Conservation (phyloP, 2,329 filamentous ascomycete genomes). For the Diaporthe ampelina region DNA sequence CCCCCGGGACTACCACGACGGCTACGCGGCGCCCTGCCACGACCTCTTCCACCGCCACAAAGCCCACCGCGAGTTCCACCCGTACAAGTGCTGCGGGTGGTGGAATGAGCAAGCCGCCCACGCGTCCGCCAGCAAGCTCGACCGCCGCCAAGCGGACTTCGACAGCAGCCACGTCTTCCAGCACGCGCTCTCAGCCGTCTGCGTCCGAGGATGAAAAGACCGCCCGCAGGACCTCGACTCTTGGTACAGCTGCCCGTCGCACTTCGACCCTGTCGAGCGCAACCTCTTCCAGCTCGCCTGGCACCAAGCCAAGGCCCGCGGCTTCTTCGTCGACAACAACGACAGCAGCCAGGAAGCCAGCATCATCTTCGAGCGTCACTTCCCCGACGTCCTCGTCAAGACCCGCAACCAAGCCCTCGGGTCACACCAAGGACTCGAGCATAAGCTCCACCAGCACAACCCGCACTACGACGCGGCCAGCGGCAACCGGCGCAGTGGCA, state of each 20-base stretch:
- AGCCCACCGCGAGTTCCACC: slow-evolving; percentile 49
- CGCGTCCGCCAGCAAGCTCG: slow-evolving; percentile 48
- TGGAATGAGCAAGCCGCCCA: slow-evolving; percentile 50
- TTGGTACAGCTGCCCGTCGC: slow-evolving; percentile 48
- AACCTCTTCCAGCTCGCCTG: slow-evolving; percentile 45
- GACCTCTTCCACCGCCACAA: slow-evolving; percentile 47
- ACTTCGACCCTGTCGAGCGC: slow-evolving; percentile 49
- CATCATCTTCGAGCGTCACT: slow-evolving; percentile 51
- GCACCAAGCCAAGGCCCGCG: slow-evolving; percentile 43
- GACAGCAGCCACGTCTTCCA: slow-evolving; percentile 48
- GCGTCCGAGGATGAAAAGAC: slow-evolving; percentile 54
- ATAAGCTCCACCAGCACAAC: slow-evolving; percentile 43
- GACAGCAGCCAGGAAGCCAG: slow-evolving; percentile 53
- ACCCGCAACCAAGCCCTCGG: slow-evolving; percentile 52
- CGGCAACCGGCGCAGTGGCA: slow-evolving; percentile 55
- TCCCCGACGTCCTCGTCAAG: slow-evolving; percentile 50
- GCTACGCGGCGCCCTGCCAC: slow-evolving; percentile 46
- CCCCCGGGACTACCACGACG: slow-evolving; percentile 44
- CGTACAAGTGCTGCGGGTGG: slow-evolving; percentile 47
- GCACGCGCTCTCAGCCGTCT: slow-evolving; percentile 52
- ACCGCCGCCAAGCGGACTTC: slow-evolving; percentile 49
- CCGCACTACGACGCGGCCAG: slow-evolving; percentile 53
- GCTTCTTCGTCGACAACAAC: slow-evolving; percentile 50
- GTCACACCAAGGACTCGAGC: slow-evolving; percentile 46
- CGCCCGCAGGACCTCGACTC: slow-evolving; percentile 46